Percentiles rank a stretch among this genome's conserved stretches.
Evolutionary conservation across 495 filamentous ascomycete genomes (phyloP).

Genomic region (Penicillium samsonianum): DNA sequence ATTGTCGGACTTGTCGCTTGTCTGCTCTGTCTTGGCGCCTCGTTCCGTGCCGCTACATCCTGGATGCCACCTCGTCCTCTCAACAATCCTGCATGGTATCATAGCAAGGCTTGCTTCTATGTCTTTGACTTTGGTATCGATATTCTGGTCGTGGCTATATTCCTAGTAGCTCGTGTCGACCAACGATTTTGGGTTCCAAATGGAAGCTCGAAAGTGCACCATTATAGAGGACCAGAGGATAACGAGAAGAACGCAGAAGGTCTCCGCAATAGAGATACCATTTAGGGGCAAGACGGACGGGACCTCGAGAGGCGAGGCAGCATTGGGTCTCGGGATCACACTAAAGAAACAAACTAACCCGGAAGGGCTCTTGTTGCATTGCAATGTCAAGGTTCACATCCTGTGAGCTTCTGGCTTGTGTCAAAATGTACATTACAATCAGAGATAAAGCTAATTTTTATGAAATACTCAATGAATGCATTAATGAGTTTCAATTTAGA

Average conservation of each 20-base stretch:
- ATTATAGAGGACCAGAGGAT: constrained; percentile 19
- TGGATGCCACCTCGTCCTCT: constrained; percentile 55
- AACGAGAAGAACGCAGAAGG: constrained; percentile 9
- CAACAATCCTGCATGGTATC: constrained; percentile 64
- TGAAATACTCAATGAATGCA: too few relatives aligned
- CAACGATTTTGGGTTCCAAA: constrained; percentile 64
- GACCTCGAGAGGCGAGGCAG: background rate
- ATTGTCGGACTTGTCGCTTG: constrained; percentile 57
- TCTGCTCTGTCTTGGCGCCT: constrained; percentile 67
- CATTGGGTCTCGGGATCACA: background rate
- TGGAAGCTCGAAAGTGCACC: constrained; percentile 28
- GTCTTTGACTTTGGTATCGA: constrained; percentile 76
- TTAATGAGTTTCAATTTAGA: too few relatives aligned
- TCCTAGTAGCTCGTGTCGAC: constrained; percentile 68
- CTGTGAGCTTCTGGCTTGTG: background rate
- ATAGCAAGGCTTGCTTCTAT: constrained; percentile 73
- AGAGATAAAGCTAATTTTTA: too few relatives aligned
- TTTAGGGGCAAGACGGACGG: background rate
- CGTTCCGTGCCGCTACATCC: constrained; percentile 61
- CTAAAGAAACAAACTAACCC: background rate
- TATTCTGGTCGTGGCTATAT: constrained; percentile 63
- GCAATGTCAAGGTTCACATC: background rate
- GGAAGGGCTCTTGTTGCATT: background rate
- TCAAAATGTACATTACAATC: too few relatives aligned
- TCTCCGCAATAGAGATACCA: background rate